Evolutionary conservation across 805 yeast genomes (phyloP).

Genomic region (Cyberlindnera xylosilytica): DNA sequence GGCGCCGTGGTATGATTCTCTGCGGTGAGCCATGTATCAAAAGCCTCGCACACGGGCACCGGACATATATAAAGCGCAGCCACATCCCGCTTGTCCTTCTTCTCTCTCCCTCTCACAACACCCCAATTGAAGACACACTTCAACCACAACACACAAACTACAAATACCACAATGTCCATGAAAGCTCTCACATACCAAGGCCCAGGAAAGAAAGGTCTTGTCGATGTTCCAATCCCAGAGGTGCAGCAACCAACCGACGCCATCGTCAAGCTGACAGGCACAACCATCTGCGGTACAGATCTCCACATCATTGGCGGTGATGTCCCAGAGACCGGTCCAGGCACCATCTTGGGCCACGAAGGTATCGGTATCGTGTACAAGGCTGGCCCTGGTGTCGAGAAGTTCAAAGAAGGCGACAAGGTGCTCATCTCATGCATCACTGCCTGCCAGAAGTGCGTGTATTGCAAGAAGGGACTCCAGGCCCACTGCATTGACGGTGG

Average conservation of each 20-base stretch:
- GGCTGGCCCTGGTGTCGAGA: slow-evolving; percentile 46
- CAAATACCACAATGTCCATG: slow-evolving; percentile 34
- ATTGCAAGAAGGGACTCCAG: slow-evolving; percentile 52
- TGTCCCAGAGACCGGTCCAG: slow-evolving; percentile 49
- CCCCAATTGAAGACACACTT: not conserved
- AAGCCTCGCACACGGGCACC: too few species aligned
- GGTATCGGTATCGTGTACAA: slow-evolving; percentile 52
- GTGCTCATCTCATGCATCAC: slow-evolving; percentile 67
- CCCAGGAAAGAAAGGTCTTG: slow-evolving; percentile 38
- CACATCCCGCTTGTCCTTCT: too few species aligned
- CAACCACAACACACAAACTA: not conserved
- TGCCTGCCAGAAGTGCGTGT: slow-evolving; percentile 56
- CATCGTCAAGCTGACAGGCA: slow-evolving; percentile 49
- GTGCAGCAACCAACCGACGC: slow-evolving; percentile 50
- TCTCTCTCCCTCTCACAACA: too few species aligned
- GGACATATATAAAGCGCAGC: too few species aligned
- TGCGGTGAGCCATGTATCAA: too few species aligned
- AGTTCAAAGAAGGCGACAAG: slow-evolving; percentile 52
- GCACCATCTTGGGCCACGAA: slow-evolving; percentile 58
- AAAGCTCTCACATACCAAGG: slow-evolving; percentile 47
- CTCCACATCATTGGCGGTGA: slow-evolving; percentile 61
- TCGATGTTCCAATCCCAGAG: slow-evolving; percentile 39
- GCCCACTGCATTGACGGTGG: slow-evolving; percentile 59
- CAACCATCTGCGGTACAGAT: slow-evolving; percentile 67
- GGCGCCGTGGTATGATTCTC: too few species aligned